phyloP scores from a whole-genome alignment of 225 moss, liverwort and hornwort genomes.

The Thuidium tamariscinum region DNA sequence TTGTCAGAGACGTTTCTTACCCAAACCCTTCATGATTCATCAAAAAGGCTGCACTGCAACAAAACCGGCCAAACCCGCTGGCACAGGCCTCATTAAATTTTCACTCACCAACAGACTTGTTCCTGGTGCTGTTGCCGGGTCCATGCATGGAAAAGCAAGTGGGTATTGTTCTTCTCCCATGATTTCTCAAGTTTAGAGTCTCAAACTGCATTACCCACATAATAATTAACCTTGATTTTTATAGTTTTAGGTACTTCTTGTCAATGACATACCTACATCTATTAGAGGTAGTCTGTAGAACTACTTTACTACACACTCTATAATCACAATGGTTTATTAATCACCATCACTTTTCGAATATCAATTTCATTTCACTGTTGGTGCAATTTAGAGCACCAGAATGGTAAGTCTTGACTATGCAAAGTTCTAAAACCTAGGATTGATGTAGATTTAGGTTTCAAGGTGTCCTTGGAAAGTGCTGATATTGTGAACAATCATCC shows the following conservation, averaged over 20 bases:
- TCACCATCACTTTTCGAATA: background rate
- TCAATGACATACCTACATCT: background rate
- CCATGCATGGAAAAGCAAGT: slow-evolving; percentile 55
- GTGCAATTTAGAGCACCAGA: background rate
- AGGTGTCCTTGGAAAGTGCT: background rate
- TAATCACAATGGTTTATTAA: background rate
- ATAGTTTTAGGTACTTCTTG: background rate
- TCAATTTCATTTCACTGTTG: background rate
- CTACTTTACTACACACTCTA: background rate
- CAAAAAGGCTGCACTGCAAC: slow-evolving; percentile 42
- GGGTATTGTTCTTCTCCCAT: slow-evolving; percentile 23
- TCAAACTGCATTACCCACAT: background rate
- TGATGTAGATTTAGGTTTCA: background rate
- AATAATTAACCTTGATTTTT: background rate
- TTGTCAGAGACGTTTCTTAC: slow-evolving; percentile 53
- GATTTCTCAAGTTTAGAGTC: background rate
- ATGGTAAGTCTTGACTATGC: too few relatives aligned
- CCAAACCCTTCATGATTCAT: slow-evolving; percentile 53
- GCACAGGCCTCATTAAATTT: slow-evolving; percentile 40
- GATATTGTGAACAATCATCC: background rate
- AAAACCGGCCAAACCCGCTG: slow-evolving; percentile 62
- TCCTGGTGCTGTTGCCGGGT: slow-evolving; percentile 37
- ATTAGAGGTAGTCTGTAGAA: too few relatives aligned
- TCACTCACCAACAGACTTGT: slow-evolving; percentile 59
- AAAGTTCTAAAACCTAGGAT: background rate